Base-by-base conservation (phyloP, 345 rosid species). In the Pistacia integerrima region DNA sequence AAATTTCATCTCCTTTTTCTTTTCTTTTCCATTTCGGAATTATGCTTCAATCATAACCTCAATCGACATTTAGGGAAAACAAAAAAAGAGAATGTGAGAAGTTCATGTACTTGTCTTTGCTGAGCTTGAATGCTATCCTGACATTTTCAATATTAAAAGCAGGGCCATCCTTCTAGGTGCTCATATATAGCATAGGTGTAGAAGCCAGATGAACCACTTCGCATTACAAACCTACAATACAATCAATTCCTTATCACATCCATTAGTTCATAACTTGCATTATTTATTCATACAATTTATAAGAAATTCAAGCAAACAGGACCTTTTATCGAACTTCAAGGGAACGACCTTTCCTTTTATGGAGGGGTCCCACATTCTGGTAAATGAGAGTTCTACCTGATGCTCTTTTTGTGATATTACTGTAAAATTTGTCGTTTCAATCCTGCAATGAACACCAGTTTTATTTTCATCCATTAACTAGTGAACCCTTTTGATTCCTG, bases 81-180 rank as follows among this genome's bases (percentile, higher is more conserved):
- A 56, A 13, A 59, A 59, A 69, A 11, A 74, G 20, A 52, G 16
- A 22, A 38, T 38, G 41, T 38, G 35, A 71, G 2, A 74, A 63
- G 28, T 33, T 62, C 22, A 44, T 64, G 30, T 86, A 91, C 97
- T 86, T 90, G 82, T 94, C 94, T 81, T 94, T 84, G 58, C 87
- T 82, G 57, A 93, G 94, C 88, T 90, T 90, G 86, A 93, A 90
- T 5, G 84, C 93, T 10, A 93, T 76, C 79, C 99, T 86, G 48
- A 88, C 86, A 70, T 91, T 89, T 54, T 86, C 92, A 14, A 92
- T 81, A 76, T 80, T 87, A 79, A 90, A 89, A 69, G 88, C 93
- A 1, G 99, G 99, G 98, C 94, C 96, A 95, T 63, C 88, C 93
- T 80, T 80, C 44, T 73, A 81, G 71, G 80, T 90, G 90, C 86